Evolutionary conservation across 140 eudicot species (phyloP).

Genomic region (Erigeron philadelphicus): DNA sequence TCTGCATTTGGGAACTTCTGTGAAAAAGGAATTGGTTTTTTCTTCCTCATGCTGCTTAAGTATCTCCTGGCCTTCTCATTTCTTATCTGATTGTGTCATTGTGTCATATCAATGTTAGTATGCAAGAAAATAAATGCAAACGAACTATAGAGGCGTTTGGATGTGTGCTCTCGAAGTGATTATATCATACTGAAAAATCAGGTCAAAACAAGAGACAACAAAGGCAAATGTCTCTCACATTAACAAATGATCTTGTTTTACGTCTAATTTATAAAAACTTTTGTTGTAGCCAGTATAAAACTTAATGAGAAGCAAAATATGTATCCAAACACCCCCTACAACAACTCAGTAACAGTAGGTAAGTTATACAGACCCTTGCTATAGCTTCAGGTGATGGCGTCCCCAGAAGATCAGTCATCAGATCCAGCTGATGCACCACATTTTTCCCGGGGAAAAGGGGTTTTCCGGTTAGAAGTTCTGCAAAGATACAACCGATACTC

Average conservation of each 20-base stretch:
- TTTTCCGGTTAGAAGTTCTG: slow-evolving; percentile 91
- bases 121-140: background rate
- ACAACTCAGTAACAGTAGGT: background rate
- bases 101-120: slow-evolving; percentile 13
- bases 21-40: slow-evolving; percentile 77
- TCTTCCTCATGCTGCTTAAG: slow-evolving; percentile 92
- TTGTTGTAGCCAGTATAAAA: background rate
- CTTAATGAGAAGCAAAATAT: background rate
- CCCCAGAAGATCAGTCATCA: slow-evolving; percentile 93
- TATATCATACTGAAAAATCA: background rate
- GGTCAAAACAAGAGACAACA: too few relatives aligned
- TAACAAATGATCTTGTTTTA: too few relatives aligned
- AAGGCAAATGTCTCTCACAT: too few relatives aligned
- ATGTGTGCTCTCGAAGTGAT: background rate
- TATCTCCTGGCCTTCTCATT: slow-evolving; percentile 94
- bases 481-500: slow-evolving; percentile 99
- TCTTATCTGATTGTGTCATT: slow-evolving; percentile 50
- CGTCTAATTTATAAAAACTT: background rate
- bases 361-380: slow-evolving; percentile 57
- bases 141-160: background rate
- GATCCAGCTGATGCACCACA: slow-evolving; percentile 88
- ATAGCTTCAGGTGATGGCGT: slow-evolving; percentile 93
- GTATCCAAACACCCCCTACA: background rate
- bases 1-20: slow-evolving; percentile 84
- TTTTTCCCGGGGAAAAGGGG: slow-evolving; percentile 95